These are phyloP conservation scores for Agrocybe chaxingu DNA, from an alignment of 768 basidiomycete genomes.

Conservation along the genomic window DNA sequence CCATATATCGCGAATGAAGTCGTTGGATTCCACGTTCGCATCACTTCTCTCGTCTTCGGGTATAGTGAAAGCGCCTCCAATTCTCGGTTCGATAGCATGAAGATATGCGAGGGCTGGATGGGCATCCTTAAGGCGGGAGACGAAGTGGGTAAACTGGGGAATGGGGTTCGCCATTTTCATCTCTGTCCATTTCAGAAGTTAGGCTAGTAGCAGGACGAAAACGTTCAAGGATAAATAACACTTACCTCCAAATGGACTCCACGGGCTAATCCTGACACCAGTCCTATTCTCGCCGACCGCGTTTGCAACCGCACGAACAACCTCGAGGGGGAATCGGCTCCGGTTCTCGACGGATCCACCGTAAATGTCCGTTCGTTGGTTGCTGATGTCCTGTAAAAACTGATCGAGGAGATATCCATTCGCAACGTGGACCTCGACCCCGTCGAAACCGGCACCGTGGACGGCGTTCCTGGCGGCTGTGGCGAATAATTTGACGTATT, in stretches of 20 bases:
- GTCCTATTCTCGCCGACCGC: conserved; percentile 54
- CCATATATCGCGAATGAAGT: conserved; percentile 47
- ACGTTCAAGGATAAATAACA: too few species aligned
- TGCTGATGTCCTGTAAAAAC: conserved; percentile 56
- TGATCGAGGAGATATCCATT: conserved; percentile 56
- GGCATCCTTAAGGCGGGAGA: conserved; percentile 30
- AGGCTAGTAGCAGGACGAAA: conserved; percentile 5
- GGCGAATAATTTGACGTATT: conserved; percentile 48
- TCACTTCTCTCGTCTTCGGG: conserved; percentile 9
- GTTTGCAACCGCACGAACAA: conserved; percentile 46
- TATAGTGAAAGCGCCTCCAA: conserved; percentile 6
- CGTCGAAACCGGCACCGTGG: conserved; percentile 63
- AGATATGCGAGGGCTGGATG: conserved; percentile 51
- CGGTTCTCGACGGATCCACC: conserved; percentile 67
- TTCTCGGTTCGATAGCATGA: conserved; percentile 43
- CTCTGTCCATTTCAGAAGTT: conserved; percentile 18
- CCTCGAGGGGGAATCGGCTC: conserved; percentile 51
- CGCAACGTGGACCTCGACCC: conserved; percentile 46
- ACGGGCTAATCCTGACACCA: conserved; percentile 57
- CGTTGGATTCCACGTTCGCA: conserved; percentile 26
- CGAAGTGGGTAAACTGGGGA: conserved; percentile 52
- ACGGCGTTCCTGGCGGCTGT: conserved; percentile 56
- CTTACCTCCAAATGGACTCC: conserved; percentile 39
- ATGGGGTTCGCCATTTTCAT: conserved; percentile 55
- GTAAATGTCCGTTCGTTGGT: conserved; percentile 61